Base-by-base conservation (phyloP, 163 green algal genomes). In the Scenedesmus sp. region DNA sequence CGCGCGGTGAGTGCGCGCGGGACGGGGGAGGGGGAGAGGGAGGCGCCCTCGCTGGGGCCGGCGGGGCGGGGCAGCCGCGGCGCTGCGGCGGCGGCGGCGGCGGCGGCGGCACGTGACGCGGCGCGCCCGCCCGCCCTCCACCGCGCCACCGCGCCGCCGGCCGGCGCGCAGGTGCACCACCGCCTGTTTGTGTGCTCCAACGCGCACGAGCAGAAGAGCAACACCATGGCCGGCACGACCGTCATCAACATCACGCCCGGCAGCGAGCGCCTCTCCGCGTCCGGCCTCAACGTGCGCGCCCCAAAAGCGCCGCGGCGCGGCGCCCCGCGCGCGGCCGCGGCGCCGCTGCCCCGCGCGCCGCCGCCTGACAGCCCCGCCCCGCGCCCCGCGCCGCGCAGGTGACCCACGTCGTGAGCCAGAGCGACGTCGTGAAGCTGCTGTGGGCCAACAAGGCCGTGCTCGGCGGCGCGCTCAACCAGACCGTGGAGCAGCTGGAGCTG, bases 401-500 rank as follows among this genome's bases (percentile, higher is more conserved):
- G 60, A 90, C 85, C 3, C 78, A 90, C 72, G 86, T 91, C 13
- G 85, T 91, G 45, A 83, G 50, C 65, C 87, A 91, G 80, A 72
- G 80, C 36, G 87, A 91, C 50, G 75, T 91, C 4, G 65, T 90
- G 0, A 83, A 78, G 66, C 80, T 87, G 83, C 83, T 91, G 64
- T 65, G 50, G 14, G 80, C 84, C 57, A 84, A 87, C 80, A 82
- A 84, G 71, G 63, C 67, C n/a, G 77, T 80, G 54, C 77, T 90
- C 74, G 81, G 71, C 18, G 73, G 74, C 31, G 70, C 73, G 0
- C 44, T 77, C 31, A 15, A 33, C 44, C 74, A 82, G 54, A 87
- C 80, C 0, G 54, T 90, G 47, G 83, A 89, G 60, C 63, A 85
- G n/a, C 70, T 91, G 48, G 87, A 87, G 60, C 83, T 91, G 56